Conservation (phyloP, 805 yeast species). For the Groenewaldozyma tartarivorans region DNA sequence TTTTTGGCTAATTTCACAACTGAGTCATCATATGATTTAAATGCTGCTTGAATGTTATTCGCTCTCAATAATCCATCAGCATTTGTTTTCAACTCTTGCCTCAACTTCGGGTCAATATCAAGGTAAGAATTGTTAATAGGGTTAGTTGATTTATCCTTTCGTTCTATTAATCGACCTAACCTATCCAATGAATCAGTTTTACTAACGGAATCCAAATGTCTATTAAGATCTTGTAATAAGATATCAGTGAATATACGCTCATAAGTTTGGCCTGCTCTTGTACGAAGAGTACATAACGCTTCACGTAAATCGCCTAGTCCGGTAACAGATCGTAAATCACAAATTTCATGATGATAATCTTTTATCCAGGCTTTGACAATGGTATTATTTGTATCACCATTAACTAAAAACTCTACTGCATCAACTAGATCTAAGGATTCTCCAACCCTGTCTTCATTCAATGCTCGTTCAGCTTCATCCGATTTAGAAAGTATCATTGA, state of each 20-base stretch:
- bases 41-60: slow-evolving; percentile 52
- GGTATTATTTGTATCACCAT: slow-evolving; percentile 34
- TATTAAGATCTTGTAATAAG: slow-evolving; percentile 52
- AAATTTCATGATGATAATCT: slow-evolving; percentile 27
- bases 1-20: slow-evolving; percentile 64
- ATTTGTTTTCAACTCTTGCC: slow-evolving; percentile 35
- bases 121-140: slow-evolving; percentile 30
- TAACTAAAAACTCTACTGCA: slow-evolving; percentile 45
- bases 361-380: slow-evolving; percentile 9
- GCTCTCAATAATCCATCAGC: slow-evolving; percentile 52
- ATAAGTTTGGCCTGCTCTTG: slow-evolving; percentile 63
- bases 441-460: slow-evolving; percentile 36
- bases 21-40: slow-evolving; percentile 53
- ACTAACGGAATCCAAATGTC: slow-evolving; percentile 44
- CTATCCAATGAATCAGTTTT: slow-evolving; percentile 42
- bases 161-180: slow-evolving; percentile 26
- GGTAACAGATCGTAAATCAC: slow-evolving; percentile 36
- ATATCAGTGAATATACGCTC: slow-evolving; percentile 46
- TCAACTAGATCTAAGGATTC: slow-evolving; percentile 50
- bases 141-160: background rate
- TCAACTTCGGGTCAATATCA: slow-evolving; percentile 32
- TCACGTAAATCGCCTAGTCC: slow-evolving; percentile 45
- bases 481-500: slow-evolving; percentile 37
- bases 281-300: slow-evolving; percentile 44
- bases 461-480: slow-evolving; percentile 41